Evolutionary conservation across 2,329 filamentous ascomycete species (phyloP).

Genomic region (Penicillium sp.): DNA sequence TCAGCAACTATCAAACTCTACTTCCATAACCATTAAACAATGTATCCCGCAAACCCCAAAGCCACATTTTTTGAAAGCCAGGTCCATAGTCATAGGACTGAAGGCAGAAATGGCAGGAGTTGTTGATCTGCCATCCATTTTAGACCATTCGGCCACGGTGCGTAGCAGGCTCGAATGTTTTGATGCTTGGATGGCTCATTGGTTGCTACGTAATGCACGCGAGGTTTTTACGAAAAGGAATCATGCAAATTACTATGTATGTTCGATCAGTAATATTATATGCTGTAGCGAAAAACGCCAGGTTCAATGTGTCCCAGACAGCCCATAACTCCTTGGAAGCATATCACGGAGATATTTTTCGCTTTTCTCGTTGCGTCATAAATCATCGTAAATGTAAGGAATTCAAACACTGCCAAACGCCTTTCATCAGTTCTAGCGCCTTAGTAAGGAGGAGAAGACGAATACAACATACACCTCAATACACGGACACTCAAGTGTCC

Average conservation of each 20-base stretch:
- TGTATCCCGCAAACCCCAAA: not conserved
- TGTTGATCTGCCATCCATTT: slow-evolving; percentile 50
- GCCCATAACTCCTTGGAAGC: slow-evolving; percentile 13
- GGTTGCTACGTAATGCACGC: not conserved
- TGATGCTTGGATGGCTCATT: slow-evolving; percentile 39
- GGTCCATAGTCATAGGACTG: not conserved
- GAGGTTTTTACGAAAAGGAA: not conserved
- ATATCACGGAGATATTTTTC: not conserved
- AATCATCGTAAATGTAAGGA: slow-evolving; percentile 6
- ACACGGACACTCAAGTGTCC: slow-evolving; percentile 39
- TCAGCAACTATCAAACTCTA: not conserved
- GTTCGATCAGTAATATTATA: not conserved
- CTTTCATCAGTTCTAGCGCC: not conserved
- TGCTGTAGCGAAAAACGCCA: slow-evolving; percentile 2
- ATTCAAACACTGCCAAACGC: not conserved
- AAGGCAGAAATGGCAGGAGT: slow-evolving; percentile 18
- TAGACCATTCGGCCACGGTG: slow-evolving; percentile 47
- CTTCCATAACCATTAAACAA: not conserved
- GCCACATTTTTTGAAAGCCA: slow-evolving; percentile 7
- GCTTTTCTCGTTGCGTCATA: slow-evolving; percentile 14
- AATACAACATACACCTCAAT: not conserved
- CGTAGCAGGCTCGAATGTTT: slow-evolving; percentile 28
- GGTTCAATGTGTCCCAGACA: not conserved
- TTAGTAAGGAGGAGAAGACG: not conserved
- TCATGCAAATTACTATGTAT: not conserved